Conservation (phyloP, 2,329 filamentous ascomycete genomes). For the Scytalidium lignicola region DNA sequence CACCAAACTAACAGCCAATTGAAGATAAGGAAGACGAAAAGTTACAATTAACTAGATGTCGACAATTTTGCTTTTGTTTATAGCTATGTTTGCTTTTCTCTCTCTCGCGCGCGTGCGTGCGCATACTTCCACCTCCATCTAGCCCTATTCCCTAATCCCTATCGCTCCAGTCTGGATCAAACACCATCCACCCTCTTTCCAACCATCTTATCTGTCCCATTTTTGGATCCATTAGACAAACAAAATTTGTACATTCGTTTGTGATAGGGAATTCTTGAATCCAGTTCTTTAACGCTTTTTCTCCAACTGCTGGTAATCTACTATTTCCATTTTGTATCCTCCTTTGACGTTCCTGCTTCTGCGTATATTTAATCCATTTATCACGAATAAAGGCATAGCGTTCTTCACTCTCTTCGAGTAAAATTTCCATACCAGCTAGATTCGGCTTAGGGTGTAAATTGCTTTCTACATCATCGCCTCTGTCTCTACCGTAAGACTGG, state of each 20-base stretch:
- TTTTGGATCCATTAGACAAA: constrained; percentile 50
- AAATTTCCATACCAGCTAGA: constrained; percentile 18
- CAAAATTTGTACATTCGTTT: constrained; percentile 55
- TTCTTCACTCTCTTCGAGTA: constrained; percentile 28
- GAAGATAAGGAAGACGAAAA: too few relatives aligned
- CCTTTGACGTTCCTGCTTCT: constrained; percentile 23
- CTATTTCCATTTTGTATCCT: constrained; percentile 13
- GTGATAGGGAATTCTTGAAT: constrained; percentile 45
- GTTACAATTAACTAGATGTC: too few relatives aligned
- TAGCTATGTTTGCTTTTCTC: too few relatives aligned
- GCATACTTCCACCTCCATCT: too few relatives aligned
- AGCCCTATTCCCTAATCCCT: too few relatives aligned
- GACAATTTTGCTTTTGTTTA: too few relatives aligned
- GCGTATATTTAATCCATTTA: too few relatives aligned
- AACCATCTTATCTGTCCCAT: constrained; percentile 43
- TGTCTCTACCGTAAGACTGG: constrained; percentile 12
- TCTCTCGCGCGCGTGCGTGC: too few relatives aligned
- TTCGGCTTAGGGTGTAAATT: constrained; percentile 3
- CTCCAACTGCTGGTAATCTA: constrained; percentile 20
- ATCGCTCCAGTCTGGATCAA: too few relatives aligned
- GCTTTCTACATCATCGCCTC: constrained; percentile 4
- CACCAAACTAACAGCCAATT: too few relatives aligned
- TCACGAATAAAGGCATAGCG: constrained; percentile 30
- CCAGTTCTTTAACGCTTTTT: constrained; percentile 39
- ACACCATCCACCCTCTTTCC: too few relatives aligned